Percentiles rank a stretch among this genome's conserved stretches.
These are phyloP conservation scores for Clarireedia sp. DNA, from an alignment of 2,329 filamentous ascomycete species.

Conservation along the genomic window DNA sequence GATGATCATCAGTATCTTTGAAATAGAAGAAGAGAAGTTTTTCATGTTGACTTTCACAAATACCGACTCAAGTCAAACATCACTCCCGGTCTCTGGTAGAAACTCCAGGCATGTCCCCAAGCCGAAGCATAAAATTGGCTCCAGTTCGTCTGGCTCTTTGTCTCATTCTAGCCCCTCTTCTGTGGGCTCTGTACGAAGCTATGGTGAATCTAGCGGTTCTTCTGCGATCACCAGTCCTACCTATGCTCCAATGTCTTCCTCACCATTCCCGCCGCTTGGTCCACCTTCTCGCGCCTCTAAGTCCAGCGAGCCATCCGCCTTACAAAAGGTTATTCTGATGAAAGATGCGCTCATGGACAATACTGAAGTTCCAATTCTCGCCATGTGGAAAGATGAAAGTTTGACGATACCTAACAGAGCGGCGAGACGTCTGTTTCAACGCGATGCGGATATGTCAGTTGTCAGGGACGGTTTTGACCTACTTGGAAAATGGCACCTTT, in stretches of 20 bases:
- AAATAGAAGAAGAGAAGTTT: conserved; percentile 58
- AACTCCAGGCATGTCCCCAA: not conserved
- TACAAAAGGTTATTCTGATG: conserved; percentile 66
- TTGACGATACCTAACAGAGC: conserved; percentile 63
- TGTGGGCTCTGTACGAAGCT: conserved; percentile 21
- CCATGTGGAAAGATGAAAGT: conserved; percentile 74
- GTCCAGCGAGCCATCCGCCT: conserved; percentile 53
- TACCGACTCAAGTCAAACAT: conserved; percentile 35
- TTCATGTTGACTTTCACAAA: conserved; percentile 71
- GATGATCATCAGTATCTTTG: conserved; percentile 72
- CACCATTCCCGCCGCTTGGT: conserved; percentile 58
- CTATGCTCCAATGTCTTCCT: conserved; percentile 43
- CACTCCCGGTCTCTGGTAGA: conserved; percentile 20
- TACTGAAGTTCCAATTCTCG: conserved; percentile 65
- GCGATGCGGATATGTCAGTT: conserved; percentile 33
- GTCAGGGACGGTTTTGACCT: conserved; percentile 46
- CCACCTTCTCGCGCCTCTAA: conserved; percentile 49
- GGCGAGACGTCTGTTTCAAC: conserved; percentile 42
- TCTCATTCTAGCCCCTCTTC: conserved; percentile 25
- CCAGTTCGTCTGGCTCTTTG: not conserved
- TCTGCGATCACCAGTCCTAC: conserved; percentile 43
- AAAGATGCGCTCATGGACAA: conserved; percentile 73
- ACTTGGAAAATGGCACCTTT: conserved; percentile 52
- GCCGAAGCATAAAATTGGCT: not conserved
- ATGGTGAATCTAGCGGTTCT: conserved; percentile 20